Percentiles rank a stretch among this genome's conserved stretches.
phyloP scores from a whole-genome alignment of 495 filamentous ascomycete species.

The Xanthoparmelia taractica region DNA sequence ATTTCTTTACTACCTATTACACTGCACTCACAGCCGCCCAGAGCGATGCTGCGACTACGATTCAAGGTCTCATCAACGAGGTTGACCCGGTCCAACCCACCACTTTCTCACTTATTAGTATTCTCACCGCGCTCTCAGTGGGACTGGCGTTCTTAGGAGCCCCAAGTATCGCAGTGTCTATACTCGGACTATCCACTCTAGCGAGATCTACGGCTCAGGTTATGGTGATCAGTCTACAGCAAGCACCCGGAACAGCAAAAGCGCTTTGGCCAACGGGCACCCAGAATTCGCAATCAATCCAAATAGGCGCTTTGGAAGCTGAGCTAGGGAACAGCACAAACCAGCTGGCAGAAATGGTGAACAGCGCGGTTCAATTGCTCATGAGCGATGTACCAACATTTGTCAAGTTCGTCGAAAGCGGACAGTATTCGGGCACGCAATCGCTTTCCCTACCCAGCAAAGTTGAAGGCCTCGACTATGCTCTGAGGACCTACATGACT shows the following conservation, averaged over 20 bases:
- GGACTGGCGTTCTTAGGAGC: conserved; percentile 22
- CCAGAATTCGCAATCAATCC: conserved; percentile 15
- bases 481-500: conserved; percentile 19
- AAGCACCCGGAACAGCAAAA: conserved; percentile 23
- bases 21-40: conserved; percentile 10
- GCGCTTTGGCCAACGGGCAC: conserved; percentile 22
- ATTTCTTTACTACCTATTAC: conserved; percentile 23
- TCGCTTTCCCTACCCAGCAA: conserved; percentile 16
- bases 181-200: not conserved
- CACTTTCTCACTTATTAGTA: not conserved
- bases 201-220: conserved; percentile 11
- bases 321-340: conserved; percentile 12
- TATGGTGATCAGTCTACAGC: conserved; percentile 18
- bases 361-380: conserved; percentile 13
- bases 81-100: conserved; percentile 14
- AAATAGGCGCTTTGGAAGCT: conserved; percentile 13
- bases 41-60: conserved; percentile 5
- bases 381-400: conserved; percentile 21
- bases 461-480: conserved; percentile 15
- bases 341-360: conserved; percentile 13
- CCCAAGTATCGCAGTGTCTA: conserved; percentile 15
- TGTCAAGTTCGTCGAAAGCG: conserved; percentile 17
- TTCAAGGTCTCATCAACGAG: conserved; percentile 16
- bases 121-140: conserved; percentile 18
- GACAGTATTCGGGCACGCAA: conserved; percentile 16